Base-by-base conservation (phyloP, 2,329 filamentous ascomycete species). In the Fusarium equiseti region DNA sequence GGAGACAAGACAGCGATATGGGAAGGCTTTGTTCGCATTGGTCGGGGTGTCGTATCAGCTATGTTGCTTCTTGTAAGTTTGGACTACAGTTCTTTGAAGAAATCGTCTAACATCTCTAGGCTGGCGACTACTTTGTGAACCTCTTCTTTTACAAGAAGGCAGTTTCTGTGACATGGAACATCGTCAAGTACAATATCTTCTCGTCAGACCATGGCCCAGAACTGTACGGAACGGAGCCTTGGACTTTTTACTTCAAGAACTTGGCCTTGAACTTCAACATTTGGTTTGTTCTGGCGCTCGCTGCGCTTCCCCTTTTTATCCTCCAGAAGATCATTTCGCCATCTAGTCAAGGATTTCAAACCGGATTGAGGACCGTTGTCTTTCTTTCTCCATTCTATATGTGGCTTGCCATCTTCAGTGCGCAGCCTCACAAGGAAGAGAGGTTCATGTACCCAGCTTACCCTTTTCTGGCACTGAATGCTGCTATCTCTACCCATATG, bases 361-460 rank as follows among this genome's bases (percentile, higher is more conserved):
- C 90, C 2, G 87, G 92, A 2, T 81, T 97, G 59, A 90, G 94
- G 38, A 93, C 91, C 12, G 76, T 97, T 50, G 88, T 95, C 22
- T 93, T 97, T 72, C 84, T 95, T 57, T 83, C 89, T 1, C 96
- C 96, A 0, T 97, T 98, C 80, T 99, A 98, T 79, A 86, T 98
- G 77, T 99, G 96, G 96, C 87, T 99, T 29, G 88, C 82, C 6
- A 96, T 98, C 68, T 98, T 99, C 82, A 95, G 93, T 0, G 79
- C 92, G 11, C 96, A 99, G 78, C 93, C 96, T 18, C 96, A 99
- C 82, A 99, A 99, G 77, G 96, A 99, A 79, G 96, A 99, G 81
- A 88, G 96, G 9, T 99, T 99, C 83, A 98, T 99, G 95, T 99
- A 97, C 76, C 96, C 96, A 0, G 92, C 90, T 4, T 99, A 99